These are phyloP conservation scores for Penicillium olsonii DNA, from an alignment of 2,329 filamentous ascomycete species.

Conservation along the genomic window DNA sequence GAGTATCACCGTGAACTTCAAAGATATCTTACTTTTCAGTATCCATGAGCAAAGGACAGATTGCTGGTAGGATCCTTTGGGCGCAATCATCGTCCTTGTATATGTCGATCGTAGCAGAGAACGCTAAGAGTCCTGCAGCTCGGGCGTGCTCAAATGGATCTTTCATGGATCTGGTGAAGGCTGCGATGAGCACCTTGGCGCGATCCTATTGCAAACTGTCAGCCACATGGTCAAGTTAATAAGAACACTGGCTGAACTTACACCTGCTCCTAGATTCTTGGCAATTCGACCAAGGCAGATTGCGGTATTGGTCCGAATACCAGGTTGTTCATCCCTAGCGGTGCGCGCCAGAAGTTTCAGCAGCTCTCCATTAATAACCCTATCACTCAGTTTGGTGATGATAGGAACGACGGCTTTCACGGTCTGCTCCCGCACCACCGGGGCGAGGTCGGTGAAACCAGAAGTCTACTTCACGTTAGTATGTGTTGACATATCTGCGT, in stretches of 20 bases:
- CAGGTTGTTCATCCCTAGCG: slow-evolving; percentile 94
- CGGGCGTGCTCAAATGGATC: slow-evolving; percentile 95
- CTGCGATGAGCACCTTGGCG: slow-evolving; percentile 87
- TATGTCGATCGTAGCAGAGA: slow-evolving; percentile 80
- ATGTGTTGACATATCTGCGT: background rate
- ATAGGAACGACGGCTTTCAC: slow-evolving; percentile 90
- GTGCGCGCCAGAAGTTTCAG: slow-evolving; percentile 90
- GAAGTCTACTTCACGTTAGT: slow-evolving; percentile 63
- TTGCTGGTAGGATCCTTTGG: slow-evolving; percentile 74
- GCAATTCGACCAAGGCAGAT: slow-evolving; percentile 97
- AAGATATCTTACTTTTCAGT: slow-evolving; percentile 72
- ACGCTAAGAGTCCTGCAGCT: slow-evolving; percentile 82
- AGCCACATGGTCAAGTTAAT: slow-evolving; percentile 18
- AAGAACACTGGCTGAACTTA: slow-evolving; percentile 29
- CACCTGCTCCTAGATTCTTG: slow-evolving; percentile 72
- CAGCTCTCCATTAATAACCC: slow-evolving; percentile 90
- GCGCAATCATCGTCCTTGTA: slow-evolving; percentile 92
- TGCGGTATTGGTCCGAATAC: slow-evolving; percentile 96
- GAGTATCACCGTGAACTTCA: background rate
- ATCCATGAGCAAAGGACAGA: slow-evolving; percentile 84
- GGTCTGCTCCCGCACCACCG: slow-evolving; percentile 91
- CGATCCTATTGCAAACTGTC: slow-evolving; percentile 58
- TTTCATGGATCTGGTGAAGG: slow-evolving; percentile 82
- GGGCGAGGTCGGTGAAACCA: slow-evolving; percentile 88
- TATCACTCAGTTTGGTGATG: slow-evolving; percentile 85